These are phyloP conservation scores for Canavalia gladiata DNA, from an alignment of 306 rosid genomes.

Conservation along the genomic window DNA sequence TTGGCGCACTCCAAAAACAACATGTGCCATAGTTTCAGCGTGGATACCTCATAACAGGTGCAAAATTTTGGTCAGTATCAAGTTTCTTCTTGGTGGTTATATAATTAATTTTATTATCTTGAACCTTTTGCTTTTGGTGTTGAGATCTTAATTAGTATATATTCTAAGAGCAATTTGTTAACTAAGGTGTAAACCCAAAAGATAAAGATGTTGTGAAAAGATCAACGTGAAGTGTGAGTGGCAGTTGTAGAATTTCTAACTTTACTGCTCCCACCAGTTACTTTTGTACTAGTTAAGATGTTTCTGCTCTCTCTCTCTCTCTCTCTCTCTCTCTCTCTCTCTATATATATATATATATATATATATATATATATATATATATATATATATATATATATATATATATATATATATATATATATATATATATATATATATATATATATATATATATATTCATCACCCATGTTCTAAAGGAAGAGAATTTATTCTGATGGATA, in stretches of 20 bases:
- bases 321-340: too few relatives aligned
- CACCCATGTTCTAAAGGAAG: constrained; percentile 35
- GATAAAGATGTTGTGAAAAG: constrained; percentile 46
- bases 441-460: background rate
- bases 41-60: constrained; percentile 32
- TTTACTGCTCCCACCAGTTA: constrained; percentile 58
- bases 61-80: constrained; percentile 41
- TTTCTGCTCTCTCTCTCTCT: background rate
- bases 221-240: constrained; percentile 22
- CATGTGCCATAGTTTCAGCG: background rate
- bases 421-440: too few relatives aligned
- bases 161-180: constrained; percentile 17
- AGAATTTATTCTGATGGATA: constrained; percentile 49
- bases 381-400: too few relatives aligned
- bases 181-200: constrained; percentile 36
- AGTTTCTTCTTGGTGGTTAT: background rate
- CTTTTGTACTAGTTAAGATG: constrained; percentile 52
- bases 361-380: background rate
- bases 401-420: background rate
- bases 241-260: constrained; percentile 41
- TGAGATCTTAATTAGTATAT: constrained; percentile 41
- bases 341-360: too few relatives aligned
- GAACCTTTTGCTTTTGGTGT: constrained; percentile 10
- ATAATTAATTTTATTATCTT: background rate
- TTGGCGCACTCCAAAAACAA: background rate